These are phyloP conservation scores for Didymella keratinophila DNA, from an alignment of 2,329 filamentous ascomycete species.

Conservation along the genomic window DNA sequence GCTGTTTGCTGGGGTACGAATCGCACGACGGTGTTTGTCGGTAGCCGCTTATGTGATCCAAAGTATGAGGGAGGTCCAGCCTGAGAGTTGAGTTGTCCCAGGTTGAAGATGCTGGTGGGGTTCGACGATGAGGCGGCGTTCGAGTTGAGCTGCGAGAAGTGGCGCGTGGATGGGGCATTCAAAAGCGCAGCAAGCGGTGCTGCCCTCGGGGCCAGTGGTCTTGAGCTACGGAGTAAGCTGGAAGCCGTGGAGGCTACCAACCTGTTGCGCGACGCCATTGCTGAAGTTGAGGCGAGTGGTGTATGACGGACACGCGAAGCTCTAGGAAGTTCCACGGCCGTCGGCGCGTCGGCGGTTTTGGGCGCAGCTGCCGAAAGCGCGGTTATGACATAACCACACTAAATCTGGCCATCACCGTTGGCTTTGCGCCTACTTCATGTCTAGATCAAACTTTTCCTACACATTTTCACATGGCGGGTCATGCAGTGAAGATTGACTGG, in stretches of 20 bases:
- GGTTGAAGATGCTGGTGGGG: constrained; percentile 41
- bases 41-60: constrained; percentile 69
- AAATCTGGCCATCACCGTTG: background rate
- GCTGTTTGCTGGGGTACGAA: constrained; percentile 99
- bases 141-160: constrained; percentile 44
- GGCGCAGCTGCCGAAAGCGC: constrained; percentile 23
- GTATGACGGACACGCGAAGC: constrained; percentile 34
- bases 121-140: constrained; percentile 34
- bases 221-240: constrained; percentile 35
- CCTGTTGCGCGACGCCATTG: constrained; percentile 47
- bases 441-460: background rate
- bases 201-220: constrained; percentile 28
- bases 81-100: constrained; percentile 36
- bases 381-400: constrained; percentile 32
- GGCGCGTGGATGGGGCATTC: constrained; percentile 30
- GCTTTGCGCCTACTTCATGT: background rate
- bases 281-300: constrained; percentile 28
- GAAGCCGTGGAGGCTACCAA: constrained; percentile 44
- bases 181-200: constrained; percentile 33
- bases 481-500: background rate
- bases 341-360: constrained; percentile 17
- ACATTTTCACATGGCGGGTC: background rate
- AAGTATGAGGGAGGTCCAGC: constrained; percentile 76
- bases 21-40: constrained; percentile 91
- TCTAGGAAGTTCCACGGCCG: constrained; percentile 26